Evolutionary conservation across 164 flowering plant species (phyloP).

Genomic region (Platanus orientalis): DNA sequence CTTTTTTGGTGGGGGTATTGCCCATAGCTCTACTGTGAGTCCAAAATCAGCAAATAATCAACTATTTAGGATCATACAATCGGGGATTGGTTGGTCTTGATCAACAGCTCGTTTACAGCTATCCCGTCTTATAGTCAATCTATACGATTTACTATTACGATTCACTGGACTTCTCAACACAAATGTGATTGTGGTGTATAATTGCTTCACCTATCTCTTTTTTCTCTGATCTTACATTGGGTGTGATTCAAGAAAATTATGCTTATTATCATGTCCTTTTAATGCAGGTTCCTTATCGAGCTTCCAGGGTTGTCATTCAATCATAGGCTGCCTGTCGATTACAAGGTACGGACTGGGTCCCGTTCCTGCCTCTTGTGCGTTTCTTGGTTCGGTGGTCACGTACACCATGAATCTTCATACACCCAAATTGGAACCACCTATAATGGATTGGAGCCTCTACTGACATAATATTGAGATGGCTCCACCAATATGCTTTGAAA

Average conservation of each 20-base stretch:
- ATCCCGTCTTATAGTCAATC: no score
- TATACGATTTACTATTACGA: no score
- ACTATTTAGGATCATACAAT: no score
- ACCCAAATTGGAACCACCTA: conserved; percentile 28
- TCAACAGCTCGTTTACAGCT: no score
- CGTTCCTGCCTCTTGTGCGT: conserved; percentile 74
- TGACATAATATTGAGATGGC: conserved; percentile 29
- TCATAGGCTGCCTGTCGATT: conserved; percentile 31
- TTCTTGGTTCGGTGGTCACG: conserved; percentile 54
- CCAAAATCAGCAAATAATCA: no score
- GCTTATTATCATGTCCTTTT: neutral
- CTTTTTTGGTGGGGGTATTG: no score
- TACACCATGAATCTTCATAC: conserved; percentile 57
- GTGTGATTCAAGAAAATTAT: neutral
- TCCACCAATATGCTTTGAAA: neutral
- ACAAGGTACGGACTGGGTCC: conserved; percentile 76
- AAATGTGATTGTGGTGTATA: no score
- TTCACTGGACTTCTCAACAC: no score
- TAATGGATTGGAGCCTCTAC: conserved; percentile 44
- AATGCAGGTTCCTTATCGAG: conserved; percentile 41
- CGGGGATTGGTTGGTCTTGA: no score
- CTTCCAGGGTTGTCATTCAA: conserved; percentile 20
- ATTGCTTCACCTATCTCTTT: no score
- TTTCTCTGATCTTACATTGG: no score
- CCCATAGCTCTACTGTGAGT: no score